Evolutionary conservation across 352 stramenopile species (phyloP).

Genomic region (Globisporangium barbulae): DNA sequence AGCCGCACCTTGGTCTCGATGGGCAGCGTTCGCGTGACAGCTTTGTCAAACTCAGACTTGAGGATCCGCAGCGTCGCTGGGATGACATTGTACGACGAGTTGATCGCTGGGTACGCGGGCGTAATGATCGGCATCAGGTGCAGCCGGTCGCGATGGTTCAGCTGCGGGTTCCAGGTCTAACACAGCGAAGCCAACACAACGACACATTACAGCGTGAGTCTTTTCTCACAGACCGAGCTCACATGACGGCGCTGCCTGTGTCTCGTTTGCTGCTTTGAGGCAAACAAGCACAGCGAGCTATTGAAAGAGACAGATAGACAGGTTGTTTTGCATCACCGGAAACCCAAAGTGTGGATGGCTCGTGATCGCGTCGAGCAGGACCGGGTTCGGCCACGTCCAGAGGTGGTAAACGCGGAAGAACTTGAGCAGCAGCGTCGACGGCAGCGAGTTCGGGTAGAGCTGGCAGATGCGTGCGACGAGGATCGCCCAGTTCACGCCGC

Average conservation of each 20-base stretch:
- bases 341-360: conserved; percentile 56
- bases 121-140: conserved; percentile 99
- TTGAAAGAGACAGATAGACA: not conserved
- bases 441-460: conserved; percentile 83
- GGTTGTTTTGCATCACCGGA: conserved; percentile 40
- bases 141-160: conserved; percentile 76
- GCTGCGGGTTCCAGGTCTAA: conserved; percentile 89
- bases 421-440: conserved; percentile 84
- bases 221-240: not conserved
- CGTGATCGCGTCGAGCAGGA: conserved; percentile 73
- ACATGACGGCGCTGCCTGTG: not conserved
- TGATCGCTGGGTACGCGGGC: conserved; percentile 96
- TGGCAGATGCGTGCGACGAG: conserved; percentile 95
- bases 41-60: conserved; percentile 85
- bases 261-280: not conserved
- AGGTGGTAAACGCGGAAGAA: conserved; percentile 96
- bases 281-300: not conserved
- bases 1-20: conserved; percentile 79
- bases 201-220: not conserved
- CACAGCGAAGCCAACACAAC: conserved; percentile 1
- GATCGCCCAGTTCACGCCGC: conserved; percentile 99
- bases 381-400: conserved; percentile 96
- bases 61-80: conserved; percentile 89
- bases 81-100: conserved; percentile 98
- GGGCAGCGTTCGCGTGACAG: conserved; percentile 53